These are phyloP conservation scores for Rosa persica DNA, from an alignment of 306 rosid species.

Conservation along the genomic window DNA sequence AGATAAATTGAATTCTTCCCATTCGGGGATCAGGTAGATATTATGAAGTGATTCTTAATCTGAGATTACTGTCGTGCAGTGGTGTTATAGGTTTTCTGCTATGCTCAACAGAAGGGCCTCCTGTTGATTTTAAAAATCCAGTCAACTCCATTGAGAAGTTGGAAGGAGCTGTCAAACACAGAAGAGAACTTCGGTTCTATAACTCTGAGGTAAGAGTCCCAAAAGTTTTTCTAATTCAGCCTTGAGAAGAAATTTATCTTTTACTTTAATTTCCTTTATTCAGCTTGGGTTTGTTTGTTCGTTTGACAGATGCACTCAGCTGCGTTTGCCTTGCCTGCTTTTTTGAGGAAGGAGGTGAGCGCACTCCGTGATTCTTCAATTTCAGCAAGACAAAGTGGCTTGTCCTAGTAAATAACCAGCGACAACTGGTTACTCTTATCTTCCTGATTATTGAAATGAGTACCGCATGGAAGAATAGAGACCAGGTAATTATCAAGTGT, in stretches of 20 bases:
- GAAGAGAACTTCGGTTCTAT: slow-evolving; percentile 79
- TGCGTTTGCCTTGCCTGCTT: slow-evolving; percentile 81
- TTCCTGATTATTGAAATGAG: slow-evolving; percentile 13
- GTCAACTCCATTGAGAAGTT: slow-evolving; percentile 88
- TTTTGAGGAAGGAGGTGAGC: slow-evolving; percentile 70
- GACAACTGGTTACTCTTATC: slow-evolving; percentile 4
- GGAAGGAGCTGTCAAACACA: slow-evolving; percentile 65
- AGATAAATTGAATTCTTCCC: neutral
- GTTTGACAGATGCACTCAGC: slow-evolving; percentile 74
- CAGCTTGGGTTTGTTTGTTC: neutral
- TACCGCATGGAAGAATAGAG: slow-evolving; percentile 15
- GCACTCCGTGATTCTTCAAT: slow-evolving; percentile 27
- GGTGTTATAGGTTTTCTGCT: slow-evolving; percentile 90
- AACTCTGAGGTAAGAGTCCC: slow-evolving; percentile 69
- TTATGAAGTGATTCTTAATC: neutral
- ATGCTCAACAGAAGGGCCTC: slow-evolving; percentile 84
- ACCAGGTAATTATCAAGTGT: slow-evolving; percentile 10
- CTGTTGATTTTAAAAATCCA: slow-evolving; percentile 78
- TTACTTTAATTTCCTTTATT: neutral
- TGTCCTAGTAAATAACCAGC: slow-evolving; percentile 12
- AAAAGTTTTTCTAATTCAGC: neutral
- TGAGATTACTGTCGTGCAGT: slow-evolving; percentile 43
- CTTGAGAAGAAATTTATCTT: neutral
- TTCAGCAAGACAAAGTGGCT: neutral
- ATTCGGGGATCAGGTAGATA: neutral